Conservation (phyloP, 2,329 filamentous ascomycete species). For the Ophiostoma montium region DNA sequence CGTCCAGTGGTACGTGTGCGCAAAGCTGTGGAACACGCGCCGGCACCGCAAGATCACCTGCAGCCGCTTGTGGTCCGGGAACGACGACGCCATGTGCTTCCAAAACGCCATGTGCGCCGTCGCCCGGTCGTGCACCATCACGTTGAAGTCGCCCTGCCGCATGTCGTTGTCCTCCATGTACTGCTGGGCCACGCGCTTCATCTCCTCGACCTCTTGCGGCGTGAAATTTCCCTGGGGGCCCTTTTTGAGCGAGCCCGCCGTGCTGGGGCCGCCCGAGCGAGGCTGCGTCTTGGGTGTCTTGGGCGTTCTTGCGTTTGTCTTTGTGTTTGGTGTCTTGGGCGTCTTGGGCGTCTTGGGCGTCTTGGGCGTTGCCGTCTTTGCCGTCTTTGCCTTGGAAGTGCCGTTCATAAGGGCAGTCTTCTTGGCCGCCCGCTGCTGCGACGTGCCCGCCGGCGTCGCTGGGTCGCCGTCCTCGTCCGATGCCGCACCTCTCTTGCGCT, state of each 20-base stretch:
- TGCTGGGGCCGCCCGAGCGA: background rate
- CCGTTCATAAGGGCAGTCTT: background rate
- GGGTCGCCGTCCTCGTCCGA: background rate
- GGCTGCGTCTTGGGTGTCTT: background rate
- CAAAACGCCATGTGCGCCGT: slow-evolving; percentile 31
- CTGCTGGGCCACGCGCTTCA: slow-evolving; percentile 27
- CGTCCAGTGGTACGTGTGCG: slow-evolving; percentile 45
- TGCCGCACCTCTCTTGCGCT: slow-evolving; percentile 1
- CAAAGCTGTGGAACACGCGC: slow-evolving; percentile 51
- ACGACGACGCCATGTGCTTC: slow-evolving; percentile 31
- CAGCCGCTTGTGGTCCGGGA: slow-evolving; percentile 35
- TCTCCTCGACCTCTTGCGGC: slow-evolving; percentile 27
- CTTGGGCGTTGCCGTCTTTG: background rate
- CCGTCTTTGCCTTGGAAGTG: background rate
- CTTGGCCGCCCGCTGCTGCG: background rate
- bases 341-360: no score
- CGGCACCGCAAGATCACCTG: slow-evolving; percentile 43
- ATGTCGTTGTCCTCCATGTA: slow-evolving; percentile 31
- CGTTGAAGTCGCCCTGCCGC: slow-evolving; percentile 32
- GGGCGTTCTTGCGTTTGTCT: no score
- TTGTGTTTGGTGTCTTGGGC: no score
- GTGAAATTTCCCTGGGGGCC: slow-evolving; percentile 25
- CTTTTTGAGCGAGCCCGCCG: slow-evolving; percentile 2
- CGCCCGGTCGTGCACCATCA: slow-evolving; percentile 23
- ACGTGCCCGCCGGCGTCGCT: slow-evolving; percentile 1